Percentiles rank a stretch among this genome's conserved stretches.
These are phyloP conservation scores for Moesziomyces sp. DNA, from an alignment of 1,284 basidiomycete species.

Conservation along the genomic window DNA sequence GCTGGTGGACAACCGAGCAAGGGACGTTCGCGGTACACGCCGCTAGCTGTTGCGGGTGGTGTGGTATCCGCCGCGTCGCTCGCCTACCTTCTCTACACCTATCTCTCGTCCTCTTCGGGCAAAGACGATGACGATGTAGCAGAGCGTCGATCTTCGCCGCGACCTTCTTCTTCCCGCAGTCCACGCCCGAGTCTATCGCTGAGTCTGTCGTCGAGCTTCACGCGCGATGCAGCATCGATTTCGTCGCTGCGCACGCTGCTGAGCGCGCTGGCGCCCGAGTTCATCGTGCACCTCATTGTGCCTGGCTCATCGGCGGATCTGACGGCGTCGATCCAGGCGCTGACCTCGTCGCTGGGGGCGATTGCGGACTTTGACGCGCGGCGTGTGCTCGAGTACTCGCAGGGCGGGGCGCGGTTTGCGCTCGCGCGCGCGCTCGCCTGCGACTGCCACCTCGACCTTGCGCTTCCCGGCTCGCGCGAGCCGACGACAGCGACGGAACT, in stretches of 20 bases:
- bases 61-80: conserved; percentile 33
- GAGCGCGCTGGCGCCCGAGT: conserved; percentile 10
- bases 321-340: conserved; percentile 5
- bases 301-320: conserved; percentile 21
- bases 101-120: conserved; percentile 12
- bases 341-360: conserved; percentile 1
- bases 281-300: conserved; percentile 41
- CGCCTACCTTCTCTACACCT: conserved; percentile 35
- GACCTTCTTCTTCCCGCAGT: background rate
- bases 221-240: conserved; percentile 5
- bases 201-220: conserved; percentile 29
- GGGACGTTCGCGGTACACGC: conserved; percentile 7
- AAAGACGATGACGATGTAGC: conserved; percentile 28
- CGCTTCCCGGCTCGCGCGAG: conserved; percentile 4
- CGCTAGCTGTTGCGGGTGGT: conserved; percentile 34
- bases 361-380: conserved; percentile 25
- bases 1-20: background rate
- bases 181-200: conserved; percentile 24
- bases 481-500: conserved; percentile 14
- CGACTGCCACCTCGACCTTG: conserved; percentile 43
- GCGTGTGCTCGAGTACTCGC: conserved; percentile 36
- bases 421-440: conserved; percentile 37
- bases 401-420: conserved; percentile 23
- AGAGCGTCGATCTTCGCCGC: background rate
- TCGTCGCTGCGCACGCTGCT: conserved; percentile 23